Base-by-base conservation (phyloP, 495 filamentous ascomycete species). In the Aspergillus leporis region DNA sequence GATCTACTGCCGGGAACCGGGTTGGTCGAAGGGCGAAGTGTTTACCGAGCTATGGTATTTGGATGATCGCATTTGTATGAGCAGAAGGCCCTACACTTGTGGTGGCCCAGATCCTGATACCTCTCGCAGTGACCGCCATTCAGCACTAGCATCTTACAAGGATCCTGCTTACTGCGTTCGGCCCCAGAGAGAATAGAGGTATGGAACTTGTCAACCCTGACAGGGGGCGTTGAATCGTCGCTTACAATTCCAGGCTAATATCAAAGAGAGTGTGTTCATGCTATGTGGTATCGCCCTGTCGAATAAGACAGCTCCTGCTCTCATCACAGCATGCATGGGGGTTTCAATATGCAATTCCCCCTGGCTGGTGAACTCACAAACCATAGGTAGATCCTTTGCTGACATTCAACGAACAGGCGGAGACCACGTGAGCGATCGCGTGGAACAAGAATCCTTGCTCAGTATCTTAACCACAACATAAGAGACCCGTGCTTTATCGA, bases 41-140 rank as follows among this genome's bases (percentile, higher is more conserved):
- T 76, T 70, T 36, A 72, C 74, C 7, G 65, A 68, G 25, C 32
- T 67, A 18, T 74, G 72, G 68, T 69, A 66, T 34, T n/a, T 78
- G 38, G 41, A 59, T 45, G 69, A 76, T 53, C 66, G 60, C 19
- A 64, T 70, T 46, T 65, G 25, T 51, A 34, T 9, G 10, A 5
- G 34, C 9, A 4, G 4, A 36, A 4, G 13, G 34, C 10, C 13
- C 13, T 36, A 8, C 34, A 14, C 13, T 36, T 36, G 34, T 8
- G 34, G 13, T 2, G 10, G 10, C 13, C 34, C 34, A 36, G 34
- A 5, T 10, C 2, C 34, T 12, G 13, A 36, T 14, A 36, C 34
- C 9, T 14, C 34, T 21, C 21, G 5, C 23, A 53, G 51, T 56
- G 5, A 46, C 41, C 2, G 54, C 54, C 6, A 36, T 34, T 0